Evolutionary conservation across 768 basidiomycete species (phyloP).

Genomic region (Pleurotus pulmonarius): DNA sequence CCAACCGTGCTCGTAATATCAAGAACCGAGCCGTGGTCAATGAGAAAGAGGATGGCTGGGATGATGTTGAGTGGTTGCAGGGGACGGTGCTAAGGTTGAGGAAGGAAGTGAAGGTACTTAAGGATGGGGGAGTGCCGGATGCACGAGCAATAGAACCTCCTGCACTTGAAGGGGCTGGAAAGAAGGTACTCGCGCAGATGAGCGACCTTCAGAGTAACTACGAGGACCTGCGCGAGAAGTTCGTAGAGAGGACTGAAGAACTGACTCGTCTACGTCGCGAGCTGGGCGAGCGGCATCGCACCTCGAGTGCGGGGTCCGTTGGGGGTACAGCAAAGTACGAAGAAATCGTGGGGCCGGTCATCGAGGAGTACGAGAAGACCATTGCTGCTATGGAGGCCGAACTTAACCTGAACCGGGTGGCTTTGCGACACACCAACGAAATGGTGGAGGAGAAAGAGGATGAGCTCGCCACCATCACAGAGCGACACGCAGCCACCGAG

Average conservation of each 20-base stretch:
- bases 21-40: constrained; percentile 91
- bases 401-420: constrained; percentile 80
- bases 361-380: constrained; percentile 98
- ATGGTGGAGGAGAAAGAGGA: constrained; percentile 90
- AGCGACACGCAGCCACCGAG: constrained; percentile 75
- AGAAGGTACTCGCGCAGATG: constrained; percentile 77
- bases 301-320: constrained; percentile 47
- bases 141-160: constrained; percentile 2
- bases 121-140: constrained; percentile 56
- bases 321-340: constrained; percentile 78
- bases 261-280: constrained; percentile 77
- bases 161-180: constrained; percentile 58
- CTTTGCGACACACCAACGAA: constrained; percentile 87
- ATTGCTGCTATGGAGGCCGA: constrained; percentile 94
- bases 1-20: constrained; percentile 95
- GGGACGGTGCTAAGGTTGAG: constrained; percentile 79
- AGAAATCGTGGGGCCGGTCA: constrained; percentile 94
- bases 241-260: constrained; percentile 86
- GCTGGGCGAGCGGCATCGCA: constrained; percentile 69
- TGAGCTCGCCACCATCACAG: constrained; percentile 60
- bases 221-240: constrained; percentile 78
- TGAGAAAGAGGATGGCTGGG: constrained; percentile 97
- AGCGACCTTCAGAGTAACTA: constrained; percentile 83
- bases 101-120: constrained; percentile 80
- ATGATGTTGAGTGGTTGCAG: constrained; percentile 96